Evolutionary conservation across 306 rosid genomes (phyloP), one percentile per base, ranked within the genome.

Genomic region (Pyrus betulifolia): DNA sequence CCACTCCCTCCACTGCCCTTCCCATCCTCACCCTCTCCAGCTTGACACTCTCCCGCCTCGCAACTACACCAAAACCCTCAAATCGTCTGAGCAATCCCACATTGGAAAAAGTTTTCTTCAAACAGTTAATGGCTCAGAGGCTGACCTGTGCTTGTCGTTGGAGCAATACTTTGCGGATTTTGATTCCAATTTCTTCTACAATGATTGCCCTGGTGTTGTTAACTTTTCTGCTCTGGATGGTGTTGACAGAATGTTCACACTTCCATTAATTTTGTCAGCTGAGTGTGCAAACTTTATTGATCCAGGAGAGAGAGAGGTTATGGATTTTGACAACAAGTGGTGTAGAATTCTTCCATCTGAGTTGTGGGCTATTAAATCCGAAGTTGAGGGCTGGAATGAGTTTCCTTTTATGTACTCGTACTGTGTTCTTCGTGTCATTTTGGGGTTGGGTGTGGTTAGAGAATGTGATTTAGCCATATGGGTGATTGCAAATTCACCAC

Each of bases 401-500:
- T 90, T 61, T 67, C 97, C 97, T 6, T 0, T 11, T 66, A 23
- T 71, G 14, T 88, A 77, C 76, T 86, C 96, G 0, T 44, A 28
- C 7, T n/a, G 45, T 60, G 84, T 89, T 72, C 85, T 81, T 40
- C 68, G 51, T 42, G 90, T 91, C 3, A 30, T 92, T 30, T 69
- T 63, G 60, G 81, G 85, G 54, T 40, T 86, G 35, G 74, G 69
- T 58, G 44, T 60, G 60, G 65, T 78, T 21, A 76, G 77, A 69
- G 86, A 80, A 60, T 17, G 23, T 69, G 83, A 78, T 60, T 44
- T 94, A 22, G 67, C 21, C 28, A 42, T 45, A 31, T 90, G 97
- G 97, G 78, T 95, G 9, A 35, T 90, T n/a, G 63, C 79, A 3
- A 92, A 84, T 82, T 92, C 99, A 12, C 96, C 97, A 60, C 81